phyloP scores from a whole-genome alignment of 2,329 filamentous ascomycete genomes.

The Chaetothyriales sp. region DNA sequence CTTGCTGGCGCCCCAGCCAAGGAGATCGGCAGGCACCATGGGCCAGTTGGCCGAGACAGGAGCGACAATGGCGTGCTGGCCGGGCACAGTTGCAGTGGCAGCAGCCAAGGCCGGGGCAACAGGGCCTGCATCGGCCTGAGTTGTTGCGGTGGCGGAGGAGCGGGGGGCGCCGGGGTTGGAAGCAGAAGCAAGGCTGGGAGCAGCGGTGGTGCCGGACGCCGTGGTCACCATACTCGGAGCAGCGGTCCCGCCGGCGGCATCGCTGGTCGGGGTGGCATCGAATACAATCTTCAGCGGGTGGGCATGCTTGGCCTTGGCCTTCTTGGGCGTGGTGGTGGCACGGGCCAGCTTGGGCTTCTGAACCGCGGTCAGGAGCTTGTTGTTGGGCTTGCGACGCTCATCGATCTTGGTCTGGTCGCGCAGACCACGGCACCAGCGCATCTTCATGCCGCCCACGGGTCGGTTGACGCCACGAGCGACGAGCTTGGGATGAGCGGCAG shows the following conservation, averaged over 20 bases:
- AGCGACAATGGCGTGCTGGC: not conserved
- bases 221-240: not conserved
- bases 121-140: not conserved
- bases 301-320: not conserved
- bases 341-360: not conserved
- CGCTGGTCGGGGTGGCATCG: not conserved
- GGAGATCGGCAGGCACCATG: not conserved
- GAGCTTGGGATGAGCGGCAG: not conserved
- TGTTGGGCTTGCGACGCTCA: slow-evolving; percentile 2
- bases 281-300: not conserved
- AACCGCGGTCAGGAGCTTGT: not conserved
- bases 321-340: not conserved
- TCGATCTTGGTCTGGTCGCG: slow-evolving; percentile 1
- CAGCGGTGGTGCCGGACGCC: too few relatives aligned
- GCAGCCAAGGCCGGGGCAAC: not conserved
- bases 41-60: not conserved
- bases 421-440: slow-evolving; percentile 1
- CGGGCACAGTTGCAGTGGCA: not conserved
- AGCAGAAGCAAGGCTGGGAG: not conserved
- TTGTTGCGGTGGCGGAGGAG: not conserved
- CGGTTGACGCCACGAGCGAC: slow-evolving; percentile 1
- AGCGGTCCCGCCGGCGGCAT: not conserved
- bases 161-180: too few relatives aligned
- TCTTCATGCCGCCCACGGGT: not conserved
- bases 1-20: not conserved